Conservation (phyloP, 2,329 filamentous ascomycete species). For the Beauveria sp. region DNA sequence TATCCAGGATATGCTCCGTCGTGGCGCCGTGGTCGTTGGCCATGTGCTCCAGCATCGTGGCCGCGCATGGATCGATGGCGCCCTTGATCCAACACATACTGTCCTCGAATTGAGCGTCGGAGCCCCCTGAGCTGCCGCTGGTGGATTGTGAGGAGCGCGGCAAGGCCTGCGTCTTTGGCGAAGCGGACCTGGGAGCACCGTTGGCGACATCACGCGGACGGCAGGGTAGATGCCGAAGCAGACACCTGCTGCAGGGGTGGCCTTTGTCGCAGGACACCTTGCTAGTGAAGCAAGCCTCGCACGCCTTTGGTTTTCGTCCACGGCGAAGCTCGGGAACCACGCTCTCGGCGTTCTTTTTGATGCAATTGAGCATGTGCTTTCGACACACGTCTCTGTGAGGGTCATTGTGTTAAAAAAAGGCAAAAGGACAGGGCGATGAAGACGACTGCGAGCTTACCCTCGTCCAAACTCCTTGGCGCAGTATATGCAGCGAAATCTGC, state of each 20-base stretch:
- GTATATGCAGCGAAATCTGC: conserved; percentile 15
- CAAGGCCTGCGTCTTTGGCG: neutral
- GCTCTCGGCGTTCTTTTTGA: conserved; percentile 12
- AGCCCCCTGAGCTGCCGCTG: neutral
- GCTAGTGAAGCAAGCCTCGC: conserved; percentile 22
- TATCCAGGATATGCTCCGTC: conserved; percentile 1
- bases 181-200: neutral
- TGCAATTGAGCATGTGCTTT: conserved; percentile 19
- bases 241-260: conserved; percentile 20
- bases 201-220: neutral
- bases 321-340: conserved; percentile 17
- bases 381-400: conserved; percentile 19
- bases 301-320: conserved; percentile 21
- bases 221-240: conserved; percentile 14
- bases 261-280: conserved; percentile 22
- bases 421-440: neutral
- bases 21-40: conserved; percentile 4
- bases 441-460: conserved; percentile 11
- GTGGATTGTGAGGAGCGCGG: neutral
- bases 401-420: neutral
- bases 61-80: conserved; percentile 19
- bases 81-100: conserved; percentile 19
- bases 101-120: neutral
- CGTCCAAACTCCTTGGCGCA: conserved; percentile 17
- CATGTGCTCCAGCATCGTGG: conserved; percentile 18